Evolutionary conservation across 768 basidiomycete species (phyloP).

Genomic region (Naganishia friedmannii): DNA sequence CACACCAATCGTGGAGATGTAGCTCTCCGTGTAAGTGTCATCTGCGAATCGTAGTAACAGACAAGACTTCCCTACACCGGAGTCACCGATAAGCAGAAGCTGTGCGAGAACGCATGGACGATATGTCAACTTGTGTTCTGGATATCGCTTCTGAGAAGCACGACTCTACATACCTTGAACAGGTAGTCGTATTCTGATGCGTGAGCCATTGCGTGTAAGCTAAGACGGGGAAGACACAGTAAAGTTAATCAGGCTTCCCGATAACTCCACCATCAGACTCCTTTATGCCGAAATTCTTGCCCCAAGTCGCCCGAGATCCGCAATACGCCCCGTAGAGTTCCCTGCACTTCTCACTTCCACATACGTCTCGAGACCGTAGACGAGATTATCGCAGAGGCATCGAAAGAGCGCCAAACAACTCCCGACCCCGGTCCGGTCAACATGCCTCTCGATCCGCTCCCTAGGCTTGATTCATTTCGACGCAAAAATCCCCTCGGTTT

Average conservation of each 20-base stretch:
- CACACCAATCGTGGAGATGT: conserved; percentile 99
- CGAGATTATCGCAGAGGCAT: too few species aligned
- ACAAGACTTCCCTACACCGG: conserved; percentile 93
- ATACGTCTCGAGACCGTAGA: too few species aligned
- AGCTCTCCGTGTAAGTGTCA: conserved; percentile 98
- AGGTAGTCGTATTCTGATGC: conserved; percentile 52
- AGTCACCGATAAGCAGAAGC: conserved; percentile 95
- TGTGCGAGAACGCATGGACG: conserved; percentile 48
- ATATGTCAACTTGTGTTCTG: conserved; percentile 18
- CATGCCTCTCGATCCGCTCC: too few species aligned
- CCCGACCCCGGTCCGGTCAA: too few species aligned
- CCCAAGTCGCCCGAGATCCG: neutral
- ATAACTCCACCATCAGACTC: neutral
- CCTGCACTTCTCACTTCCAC: too few species aligned
- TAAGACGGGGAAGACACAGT: neutral
- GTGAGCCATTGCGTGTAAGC: conserved; percentile 43
- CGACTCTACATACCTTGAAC: conserved; percentile 50
- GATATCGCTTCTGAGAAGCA: conserved; percentile 4
- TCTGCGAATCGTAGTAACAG: conserved; percentile 75
- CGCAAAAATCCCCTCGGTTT: too few species aligned
- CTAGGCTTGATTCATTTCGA: too few species aligned
- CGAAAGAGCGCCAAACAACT: too few species aligned
- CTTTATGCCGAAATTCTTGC: neutral
- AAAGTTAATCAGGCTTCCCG: neutral
- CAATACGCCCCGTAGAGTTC: too few species aligned